These are phyloP conservation scores for Floccularia luteovirens DNA, from an alignment of 768 basidiomycete species.

Conservation along the genomic window DNA sequence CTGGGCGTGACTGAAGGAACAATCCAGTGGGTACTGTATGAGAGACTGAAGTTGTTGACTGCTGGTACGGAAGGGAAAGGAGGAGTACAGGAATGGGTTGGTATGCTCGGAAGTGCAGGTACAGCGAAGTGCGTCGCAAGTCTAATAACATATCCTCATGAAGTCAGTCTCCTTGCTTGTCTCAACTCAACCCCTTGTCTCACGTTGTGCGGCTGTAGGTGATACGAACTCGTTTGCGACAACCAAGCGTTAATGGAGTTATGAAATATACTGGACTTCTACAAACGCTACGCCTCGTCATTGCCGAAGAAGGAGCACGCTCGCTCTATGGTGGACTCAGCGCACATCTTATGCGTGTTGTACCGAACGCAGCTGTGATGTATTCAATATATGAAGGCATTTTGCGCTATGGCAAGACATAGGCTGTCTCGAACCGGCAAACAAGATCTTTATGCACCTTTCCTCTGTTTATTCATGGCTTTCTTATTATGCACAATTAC, in stretches of 20 bases:
- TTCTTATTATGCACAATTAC: no score
- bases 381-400: slow-evolving; percentile 90
- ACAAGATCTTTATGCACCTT: no score
- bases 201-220: slow-evolving; percentile 41
- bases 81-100: slow-evolving; percentile 58
- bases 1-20: slow-evolving; percentile 94
- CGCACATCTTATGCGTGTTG: slow-evolving; percentile 93
- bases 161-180: slow-evolving; percentile 44
- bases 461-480: no score
- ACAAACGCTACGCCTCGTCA: slow-evolving; percentile 80
- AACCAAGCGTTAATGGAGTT: slow-evolving; percentile 73
- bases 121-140: slow-evolving; percentile 91
- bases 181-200: not conserved
- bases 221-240: slow-evolving; percentile 85
- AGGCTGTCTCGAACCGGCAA: no score
- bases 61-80: slow-evolving; percentile 46
- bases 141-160: slow-evolving; percentile 96
- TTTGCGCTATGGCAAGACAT: slow-evolving; percentile 44
- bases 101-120: slow-evolving; percentile 86
- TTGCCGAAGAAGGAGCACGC: slow-evolving; percentile 84
- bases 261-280: slow-evolving; percentile 79
- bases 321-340: slow-evolving; percentile 88
- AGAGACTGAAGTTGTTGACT: slow-evolving; percentile 75
- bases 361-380: slow-evolving; percentile 97
- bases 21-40: slow-evolving; percentile 97